Conservation (phyloP, 2,329 filamentous ascomycete species). For the Alternaria gaisen region DNA sequence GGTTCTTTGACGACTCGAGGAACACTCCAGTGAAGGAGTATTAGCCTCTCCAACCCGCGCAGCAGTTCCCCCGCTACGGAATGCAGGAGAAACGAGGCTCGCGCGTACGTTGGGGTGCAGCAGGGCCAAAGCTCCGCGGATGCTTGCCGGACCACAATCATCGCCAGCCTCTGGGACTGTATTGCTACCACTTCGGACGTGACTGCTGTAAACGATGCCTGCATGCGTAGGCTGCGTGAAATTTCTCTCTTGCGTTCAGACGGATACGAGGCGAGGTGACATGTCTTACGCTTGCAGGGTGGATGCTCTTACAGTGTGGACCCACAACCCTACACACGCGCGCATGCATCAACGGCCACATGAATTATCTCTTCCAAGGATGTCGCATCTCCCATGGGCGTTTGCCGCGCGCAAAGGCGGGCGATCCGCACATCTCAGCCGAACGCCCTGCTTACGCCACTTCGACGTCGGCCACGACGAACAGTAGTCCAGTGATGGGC, state of each 20-base stretch:
- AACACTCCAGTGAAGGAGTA: background rate
- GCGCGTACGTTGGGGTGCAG: background rate
- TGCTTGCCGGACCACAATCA: background rate
- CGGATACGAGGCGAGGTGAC: background rate
- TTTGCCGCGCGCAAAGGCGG: background rate
- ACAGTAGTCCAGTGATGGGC: no score
- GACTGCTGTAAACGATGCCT: background rate
- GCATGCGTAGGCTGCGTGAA: background rate
- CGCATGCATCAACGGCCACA: slow-evolving; percentile 5
- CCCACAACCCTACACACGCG: background rate
- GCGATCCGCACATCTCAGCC: background rate
- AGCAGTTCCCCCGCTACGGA: background rate
- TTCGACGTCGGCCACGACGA: background rate
- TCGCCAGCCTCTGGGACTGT: no score
- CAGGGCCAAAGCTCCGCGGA: background rate
- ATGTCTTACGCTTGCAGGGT: background rate
- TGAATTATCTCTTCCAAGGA: background rate
- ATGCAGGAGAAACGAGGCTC: background rate
- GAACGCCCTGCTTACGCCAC: slow-evolving; percentile 4
- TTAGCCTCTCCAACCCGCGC: background rate
- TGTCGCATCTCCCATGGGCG: background rate
- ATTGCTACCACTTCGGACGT: no score
- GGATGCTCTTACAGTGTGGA: background rate
- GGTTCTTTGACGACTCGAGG: background rate
- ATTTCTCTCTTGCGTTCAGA: background rate